A percentile compares a stretch with the other conserved stretches of the same genome.
Conservation (phyloP, 306 rosid genomes). For the Cicer yamashitae region DNA sequence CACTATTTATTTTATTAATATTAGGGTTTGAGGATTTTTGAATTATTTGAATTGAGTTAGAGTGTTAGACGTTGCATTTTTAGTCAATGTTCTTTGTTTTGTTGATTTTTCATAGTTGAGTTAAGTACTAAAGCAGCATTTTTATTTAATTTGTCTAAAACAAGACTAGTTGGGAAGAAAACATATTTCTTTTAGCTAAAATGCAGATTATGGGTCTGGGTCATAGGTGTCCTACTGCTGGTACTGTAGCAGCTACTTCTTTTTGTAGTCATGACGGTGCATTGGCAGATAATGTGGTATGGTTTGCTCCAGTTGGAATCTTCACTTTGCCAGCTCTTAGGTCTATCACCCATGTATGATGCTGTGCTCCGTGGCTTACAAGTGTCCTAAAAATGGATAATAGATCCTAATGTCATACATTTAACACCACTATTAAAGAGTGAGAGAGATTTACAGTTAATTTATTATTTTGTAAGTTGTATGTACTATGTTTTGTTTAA, state of each 20-base stretch:
- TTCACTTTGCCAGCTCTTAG: conserved; percentile 9
- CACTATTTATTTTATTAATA: neutral
- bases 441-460: neutral
- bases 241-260: conserved; percentile 24
- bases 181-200: conserved; percentile 6
- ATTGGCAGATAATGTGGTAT: conserved; percentile 7
- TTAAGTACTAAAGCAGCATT: neutral
- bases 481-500: neutral
- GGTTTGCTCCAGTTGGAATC: conserved; percentile 1
- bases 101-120: neutral
- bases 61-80: conserved; percentile 7
- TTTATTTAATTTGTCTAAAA: neutral
- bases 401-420: neutral
- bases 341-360: conserved; percentile 16
- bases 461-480: neutral
- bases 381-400: conserved; percentile 27
- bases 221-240: conserved; percentile 35
- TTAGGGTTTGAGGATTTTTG: conserved; percentile 2
- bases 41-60: conserved; percentile 3
- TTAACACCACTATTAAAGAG: conserved; percentile 2
- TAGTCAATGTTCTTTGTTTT: neutral
- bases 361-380: conserved; percentile 13
- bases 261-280: conserved; percentile 2
- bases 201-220: neutral
- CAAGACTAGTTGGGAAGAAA: neutral